Base-by-base conservation (phyloP, 768 basidiomycete species). In the Boletales sp. region DNA sequence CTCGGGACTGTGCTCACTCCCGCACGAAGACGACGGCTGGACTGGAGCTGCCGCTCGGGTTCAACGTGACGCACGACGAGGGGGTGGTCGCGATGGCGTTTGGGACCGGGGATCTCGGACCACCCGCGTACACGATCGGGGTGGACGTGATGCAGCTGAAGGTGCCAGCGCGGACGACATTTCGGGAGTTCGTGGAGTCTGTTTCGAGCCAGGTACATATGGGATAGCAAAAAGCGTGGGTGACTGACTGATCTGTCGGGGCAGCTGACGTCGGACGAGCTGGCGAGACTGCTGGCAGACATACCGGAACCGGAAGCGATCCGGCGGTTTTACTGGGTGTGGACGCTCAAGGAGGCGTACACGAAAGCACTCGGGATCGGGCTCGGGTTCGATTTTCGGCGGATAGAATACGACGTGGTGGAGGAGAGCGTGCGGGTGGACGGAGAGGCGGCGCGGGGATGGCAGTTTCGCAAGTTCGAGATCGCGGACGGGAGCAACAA, bases 311-410 rank as follows among this genome's bases (percentile, higher is more conserved):
- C 69, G 8, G 81, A 84, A 53, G 78, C 75, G 3, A 68, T 87
- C n/a, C 71, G 73, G 39, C 70, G 73, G 14, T 87, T 93, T 65
- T 90, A 86, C 61, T 84, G 84, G 76, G 80, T 90, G 55, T 94
- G 91, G 91, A 92, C 92, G 8, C 69, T 90, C 63, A 94, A 94
- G 68, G 91, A 94, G 65, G 90, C 92, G 4, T 93, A 92, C 65
- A 90, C 88, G 7, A 94, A 94, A 69, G 88, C 90, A 3, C 75
- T 93, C 32, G 92, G 92, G 1, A 63, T 86, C 32, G 91, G 91
- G 0, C 77, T 94, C 13, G 85, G 89, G 2, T 91, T 91, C 61
- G 86, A 92, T 57, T 87, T 92, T 68, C 74, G 72, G 19, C 79
- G 89, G 18, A 79, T 93, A 52, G 82, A 90, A 62, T 90, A 83